These are phyloP conservation scores for Neurospora sublineolata DNA, from an alignment of 495 filamentous ascomycete genomes.

Conservation along the genomic window DNA sequence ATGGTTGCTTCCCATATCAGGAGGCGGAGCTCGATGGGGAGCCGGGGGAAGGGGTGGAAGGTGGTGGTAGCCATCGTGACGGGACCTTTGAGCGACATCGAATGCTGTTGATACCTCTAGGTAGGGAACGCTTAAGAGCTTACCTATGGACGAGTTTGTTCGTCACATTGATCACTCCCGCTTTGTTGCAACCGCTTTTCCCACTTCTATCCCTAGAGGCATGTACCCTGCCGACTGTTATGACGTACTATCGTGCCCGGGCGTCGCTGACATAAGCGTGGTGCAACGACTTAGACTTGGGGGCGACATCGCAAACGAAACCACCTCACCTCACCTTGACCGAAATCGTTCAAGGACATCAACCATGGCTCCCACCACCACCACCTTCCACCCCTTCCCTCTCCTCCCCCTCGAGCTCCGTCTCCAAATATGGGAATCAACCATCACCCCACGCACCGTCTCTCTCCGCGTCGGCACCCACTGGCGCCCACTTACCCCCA, in stretches of 20 bases:
- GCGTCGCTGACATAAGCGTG: neutral
- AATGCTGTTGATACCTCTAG: neutral
- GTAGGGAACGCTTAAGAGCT: neutral
- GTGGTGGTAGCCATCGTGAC: neutral
- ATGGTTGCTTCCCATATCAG: slow-evolving; percentile 19
- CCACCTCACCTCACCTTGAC: neutral
- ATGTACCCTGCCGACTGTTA: neutral
- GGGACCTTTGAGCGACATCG: neutral
- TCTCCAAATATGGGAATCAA: slow-evolving; percentile 22
- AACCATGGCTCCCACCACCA: neutral
- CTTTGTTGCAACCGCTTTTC: neutral
- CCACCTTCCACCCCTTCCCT: slow-evolving; percentile 20
- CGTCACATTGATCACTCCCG: neutral
- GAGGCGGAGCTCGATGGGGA: slow-evolving; percentile 28
- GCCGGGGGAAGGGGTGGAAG: slow-evolving; percentile 20
- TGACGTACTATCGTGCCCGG: neutral
- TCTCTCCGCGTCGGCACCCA: neutral
- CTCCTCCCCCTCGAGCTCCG: slow-evolving; percentile 27
- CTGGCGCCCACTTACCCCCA: neutral
- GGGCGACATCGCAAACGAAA: too few species aligned
- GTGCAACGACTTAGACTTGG: too few species aligned
- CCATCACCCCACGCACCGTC: neutral
- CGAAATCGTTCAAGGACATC: neutral
- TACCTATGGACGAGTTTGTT: neutral
- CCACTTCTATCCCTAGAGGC: neutral